These are phyloP conservation scores for Stephanodiscus triporus DNA, from an alignment of 108 stramenopile genomes.

Conservation along the genomic window DNA sequence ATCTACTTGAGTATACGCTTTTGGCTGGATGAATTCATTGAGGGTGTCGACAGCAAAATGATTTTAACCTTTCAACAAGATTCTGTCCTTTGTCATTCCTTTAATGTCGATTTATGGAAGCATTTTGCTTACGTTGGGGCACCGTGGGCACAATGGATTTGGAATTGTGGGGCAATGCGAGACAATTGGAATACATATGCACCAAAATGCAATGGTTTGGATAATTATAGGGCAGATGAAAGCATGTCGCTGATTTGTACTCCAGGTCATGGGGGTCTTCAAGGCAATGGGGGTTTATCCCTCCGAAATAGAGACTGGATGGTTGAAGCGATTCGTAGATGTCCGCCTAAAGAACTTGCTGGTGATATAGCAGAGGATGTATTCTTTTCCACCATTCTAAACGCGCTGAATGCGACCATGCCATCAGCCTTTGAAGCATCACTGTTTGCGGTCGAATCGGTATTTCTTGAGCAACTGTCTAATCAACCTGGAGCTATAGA, in stretches of 20 bases:
- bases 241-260: neutral
- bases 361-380: neutral
- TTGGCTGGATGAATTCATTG: neutral
- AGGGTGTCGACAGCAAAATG: neutral
- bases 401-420: constrained; percentile 1
- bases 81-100: neutral
- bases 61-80: neutral
- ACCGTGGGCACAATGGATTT: constrained; percentile 1
- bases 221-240: neutral
- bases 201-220: neutral
- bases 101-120: neutral
- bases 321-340: neutral
- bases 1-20: neutral
- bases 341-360: neutral
- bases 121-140: neutral
- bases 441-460: neutral
- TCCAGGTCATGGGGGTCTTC: neutral
- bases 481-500: neutral
- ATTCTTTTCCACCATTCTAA: neutral
- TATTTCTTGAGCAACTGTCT: neutral
- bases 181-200: neutral
- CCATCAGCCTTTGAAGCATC: neutral
- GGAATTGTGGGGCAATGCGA: neutral
- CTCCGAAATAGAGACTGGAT: neutral
- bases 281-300: constrained; percentile 4